Conservation (phyloP, 306 rosid species). For the Psophocarpus tetragonolobus region DNA sequence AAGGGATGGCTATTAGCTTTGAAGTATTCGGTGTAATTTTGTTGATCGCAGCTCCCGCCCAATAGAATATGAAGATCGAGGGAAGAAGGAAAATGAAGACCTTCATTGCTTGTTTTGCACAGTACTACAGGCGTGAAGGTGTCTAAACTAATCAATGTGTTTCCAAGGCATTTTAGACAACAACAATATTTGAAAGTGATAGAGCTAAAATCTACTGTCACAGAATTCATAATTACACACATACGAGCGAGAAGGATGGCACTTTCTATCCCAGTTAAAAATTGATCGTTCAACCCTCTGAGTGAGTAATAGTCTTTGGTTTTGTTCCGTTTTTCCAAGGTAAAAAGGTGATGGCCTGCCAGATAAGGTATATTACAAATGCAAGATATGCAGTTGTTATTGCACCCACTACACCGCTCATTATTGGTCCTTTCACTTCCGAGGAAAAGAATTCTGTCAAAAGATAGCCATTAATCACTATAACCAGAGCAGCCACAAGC, state of each 20-base stretch:
- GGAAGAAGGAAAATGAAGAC: neutral
- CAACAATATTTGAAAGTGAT: slow-evolving; percentile 17
- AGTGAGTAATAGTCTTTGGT: slow-evolving; percentile 36
- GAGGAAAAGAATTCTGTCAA: slow-evolving; percentile 71
- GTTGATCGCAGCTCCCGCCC: no score
- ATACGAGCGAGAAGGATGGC: slow-evolving; percentile 12
- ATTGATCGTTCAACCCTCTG: slow-evolving; percentile 45
- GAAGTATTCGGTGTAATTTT: no score
- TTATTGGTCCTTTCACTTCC: slow-evolving; percentile 60
- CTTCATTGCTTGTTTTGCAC: neutral
- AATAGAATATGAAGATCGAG: neutral
- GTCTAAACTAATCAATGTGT: neutral
- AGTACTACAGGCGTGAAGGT: neutral
- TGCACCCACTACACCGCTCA: slow-evolving; percentile 40
- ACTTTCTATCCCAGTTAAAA: neutral
- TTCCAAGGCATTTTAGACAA: slow-evolving; percentile 23
- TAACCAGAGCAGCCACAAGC: slow-evolving; percentile 85
- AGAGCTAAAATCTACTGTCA: slow-evolving; percentile 26
- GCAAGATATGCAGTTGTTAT: slow-evolving; percentile 67
- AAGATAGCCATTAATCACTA: slow-evolving; percentile 81
- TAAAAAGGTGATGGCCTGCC: slow-evolving; percentile 41
- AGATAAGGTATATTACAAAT: slow-evolving; percentile 73
- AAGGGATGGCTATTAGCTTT: no score
- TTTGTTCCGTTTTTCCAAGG: slow-evolving; percentile 40
- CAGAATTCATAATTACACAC: slow-evolving; percentile 9